These are phyloP conservation scores for Cornus kousa DNA, from an alignment of 148 eudicot genomes.

Conservation along the genomic window DNA sequence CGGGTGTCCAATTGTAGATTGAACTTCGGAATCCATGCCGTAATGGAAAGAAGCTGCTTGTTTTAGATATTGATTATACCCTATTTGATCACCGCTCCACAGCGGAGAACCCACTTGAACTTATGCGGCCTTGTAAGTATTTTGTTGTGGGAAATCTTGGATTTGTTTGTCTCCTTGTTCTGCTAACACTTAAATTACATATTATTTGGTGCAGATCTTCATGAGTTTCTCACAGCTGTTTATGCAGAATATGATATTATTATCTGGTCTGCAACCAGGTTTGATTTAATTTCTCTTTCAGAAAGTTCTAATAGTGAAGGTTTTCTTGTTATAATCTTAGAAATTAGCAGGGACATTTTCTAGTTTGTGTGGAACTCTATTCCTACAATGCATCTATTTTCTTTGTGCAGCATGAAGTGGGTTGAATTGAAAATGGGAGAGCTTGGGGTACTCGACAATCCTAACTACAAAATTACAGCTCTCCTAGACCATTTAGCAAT, in stretches of 20 bases:
- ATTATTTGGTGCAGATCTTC: conserved; percentile 63
- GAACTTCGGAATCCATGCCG: conserved; percentile 86
- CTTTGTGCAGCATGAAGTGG: conserved; percentile 92
- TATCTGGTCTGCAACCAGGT: conserved; percentile 99
- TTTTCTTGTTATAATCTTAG: background rate
- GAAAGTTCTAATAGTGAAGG: background rate
- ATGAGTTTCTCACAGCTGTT: conserved; percentile 88
- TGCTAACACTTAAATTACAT: background rate
- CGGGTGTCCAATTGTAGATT: conserved; percentile 45
- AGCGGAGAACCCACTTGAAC: conserved; percentile 86
- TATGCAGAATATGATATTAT: conserved; percentile 97
- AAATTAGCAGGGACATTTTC: background rate
- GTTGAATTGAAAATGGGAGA: conserved; percentile 93
- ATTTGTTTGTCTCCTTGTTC: background rate
- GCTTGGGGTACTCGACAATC: conserved; percentile 88
- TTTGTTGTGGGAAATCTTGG: background rate
- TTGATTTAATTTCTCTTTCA: background rate
- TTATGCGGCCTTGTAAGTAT: conserved; percentile 96
- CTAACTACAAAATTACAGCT: conserved; percentile 91
- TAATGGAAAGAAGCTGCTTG: conserved; percentile 89
- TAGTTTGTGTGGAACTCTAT: background rate
- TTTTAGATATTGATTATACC: conserved; percentile 94
- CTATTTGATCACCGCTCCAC: conserved; percentile 95
- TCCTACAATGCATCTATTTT: background rate
- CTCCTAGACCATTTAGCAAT: conserved; percentile 91